Evolutionary conservation across 345 rosid genomes (phyloP).

Genomic region (Viola odorata): DNA sequence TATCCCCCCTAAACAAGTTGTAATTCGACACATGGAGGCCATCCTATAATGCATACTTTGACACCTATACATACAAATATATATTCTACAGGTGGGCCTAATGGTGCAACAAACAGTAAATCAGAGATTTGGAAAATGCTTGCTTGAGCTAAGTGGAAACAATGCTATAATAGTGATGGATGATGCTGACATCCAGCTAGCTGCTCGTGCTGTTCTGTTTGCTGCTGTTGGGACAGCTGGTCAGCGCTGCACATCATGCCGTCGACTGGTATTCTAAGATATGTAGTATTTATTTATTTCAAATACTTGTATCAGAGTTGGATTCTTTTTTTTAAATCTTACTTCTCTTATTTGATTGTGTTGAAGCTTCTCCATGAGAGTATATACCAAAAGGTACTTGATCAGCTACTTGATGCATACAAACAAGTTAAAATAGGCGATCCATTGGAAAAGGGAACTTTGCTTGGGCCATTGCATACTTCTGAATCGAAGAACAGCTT

Average conservation of each 20-base stretch:
- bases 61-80: neutral
- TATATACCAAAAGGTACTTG: conserved; percentile 58
- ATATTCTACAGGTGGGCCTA: conserved; percentile 59
- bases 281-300: no score
- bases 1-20: no score
- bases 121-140: conserved; percentile 80
- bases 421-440: conserved; percentile 87
- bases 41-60: neutral
- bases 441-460: conserved; percentile 76
- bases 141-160: conserved; percentile 95
- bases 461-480: conserved; percentile 88
- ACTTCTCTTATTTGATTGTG: conserved; percentile 17
- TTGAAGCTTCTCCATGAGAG: conserved; percentile 83
- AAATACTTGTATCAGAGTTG: no score
- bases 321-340: no score
- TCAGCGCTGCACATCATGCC: conserved; percentile 97
- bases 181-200: conserved; percentile 80
- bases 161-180: conserved; percentile 92
- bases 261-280: conserved; percentile 69
- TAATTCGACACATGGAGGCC: no score
- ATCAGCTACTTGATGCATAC: conserved; percentile 67
- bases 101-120: conserved; percentile 74
- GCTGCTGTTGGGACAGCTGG: conserved; percentile 99
- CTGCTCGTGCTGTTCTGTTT: conserved; percentile 78
- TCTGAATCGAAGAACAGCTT: conserved; percentile 65